Conservation (phyloP, 2,329 filamentous ascomycete species). For the Whalleya microplaca region DNA sequence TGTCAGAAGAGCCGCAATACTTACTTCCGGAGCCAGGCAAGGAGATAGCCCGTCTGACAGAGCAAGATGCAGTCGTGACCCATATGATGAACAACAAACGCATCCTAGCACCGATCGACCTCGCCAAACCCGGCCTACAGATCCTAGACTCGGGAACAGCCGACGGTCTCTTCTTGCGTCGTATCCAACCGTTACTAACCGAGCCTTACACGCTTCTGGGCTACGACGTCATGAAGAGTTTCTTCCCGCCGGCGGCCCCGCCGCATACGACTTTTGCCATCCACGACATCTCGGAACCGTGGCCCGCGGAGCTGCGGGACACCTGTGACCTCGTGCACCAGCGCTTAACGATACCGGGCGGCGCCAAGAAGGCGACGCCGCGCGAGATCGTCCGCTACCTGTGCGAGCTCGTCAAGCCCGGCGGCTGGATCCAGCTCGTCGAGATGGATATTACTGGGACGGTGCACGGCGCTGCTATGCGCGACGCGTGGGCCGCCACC, state of each 20-base stretch:
- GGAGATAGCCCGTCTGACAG: slow-evolving; percentile 1
- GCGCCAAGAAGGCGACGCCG: slow-evolving; percentile 1
- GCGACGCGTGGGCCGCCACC: not conserved
- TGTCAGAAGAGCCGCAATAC: not conserved
- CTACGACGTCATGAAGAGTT: slow-evolving; percentile 3
- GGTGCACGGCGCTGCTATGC: not conserved
- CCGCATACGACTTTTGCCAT: slow-evolving; percentile 1
- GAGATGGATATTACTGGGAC: slow-evolving; percentile 3
- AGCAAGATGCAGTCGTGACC: not conserved
- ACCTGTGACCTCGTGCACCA: slow-evolving; percentile 8
- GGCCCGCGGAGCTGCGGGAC: slow-evolving; percentile 6
- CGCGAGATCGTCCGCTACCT: slow-evolving; percentile 4
- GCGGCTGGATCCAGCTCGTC: slow-evolving; percentile 10
- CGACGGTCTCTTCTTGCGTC: not conserved
- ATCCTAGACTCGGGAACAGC: slow-evolving; percentile 3
- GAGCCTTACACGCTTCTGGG: slow-evolving; percentile 2
- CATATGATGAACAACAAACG: not conserved
- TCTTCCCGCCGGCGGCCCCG: slow-evolving; percentile 1
- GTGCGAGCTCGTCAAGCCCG: slow-evolving; percentile 3
- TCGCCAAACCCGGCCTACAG: not conserved
- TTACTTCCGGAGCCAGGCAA: not conserved
- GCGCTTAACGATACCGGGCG: slow-evolving; percentile 5
- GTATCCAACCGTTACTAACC: slow-evolving; percentile 1
- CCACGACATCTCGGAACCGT: slow-evolving; percentile 5
- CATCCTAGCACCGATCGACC: not conserved